A percentile compares a stretch with the other conserved stretches of the same genome.
These are phyloP conservation scores for Boletus insuetus DNA, from an alignment of 768 basidiomycete genomes.

Conservation along the genomic window DNA sequence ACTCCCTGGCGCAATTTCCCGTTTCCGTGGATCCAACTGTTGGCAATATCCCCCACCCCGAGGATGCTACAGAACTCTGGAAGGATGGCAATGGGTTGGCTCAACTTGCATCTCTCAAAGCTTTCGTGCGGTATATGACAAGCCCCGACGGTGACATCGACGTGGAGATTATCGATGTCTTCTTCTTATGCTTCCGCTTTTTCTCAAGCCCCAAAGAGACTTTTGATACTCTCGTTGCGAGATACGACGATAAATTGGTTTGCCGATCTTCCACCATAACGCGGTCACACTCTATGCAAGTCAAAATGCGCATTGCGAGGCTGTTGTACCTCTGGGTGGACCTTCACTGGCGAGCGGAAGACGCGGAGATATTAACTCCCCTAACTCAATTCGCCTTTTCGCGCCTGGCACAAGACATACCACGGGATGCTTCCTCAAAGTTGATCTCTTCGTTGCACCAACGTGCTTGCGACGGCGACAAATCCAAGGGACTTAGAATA, in stretches of 20 bases:
- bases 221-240: slow-evolving; percentile 41
- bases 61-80: slow-evolving; percentile 30
- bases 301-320: slow-evolving; percentile 59
- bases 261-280: slow-evolving; percentile 31
- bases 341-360: slow-evolving; percentile 58
- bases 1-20: slow-evolving; percentile 30
- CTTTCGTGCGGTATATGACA: slow-evolving; percentile 46
- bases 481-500: slow-evolving; percentile 25
- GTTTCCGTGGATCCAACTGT: slow-evolving; percentile 25
- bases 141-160: slow-evolving; percentile 40
- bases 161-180: slow-evolving; percentile 45
- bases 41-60: slow-evolving; percentile 30
- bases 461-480: slow-evolving; percentile 20
- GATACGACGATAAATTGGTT: slow-evolving; percentile 43
- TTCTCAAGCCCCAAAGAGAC: slow-evolving; percentile 54
- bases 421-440: slow-evolving; percentile 23
- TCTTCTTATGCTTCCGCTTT: slow-evolving; percentile 72
- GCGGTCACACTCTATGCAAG: slow-evolving; percentile 42
- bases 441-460: slow-evolving; percentile 32
- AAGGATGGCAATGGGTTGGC: slow-evolving; percentile 25
- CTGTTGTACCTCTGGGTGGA: slow-evolving; percentile 71
- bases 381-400: slow-evolving; percentile 32
- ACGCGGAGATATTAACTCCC: slow-evolving; percentile 36
- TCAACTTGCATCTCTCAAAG: slow-evolving; percentile 38
- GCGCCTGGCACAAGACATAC: slow-evolving; percentile 30